Evolutionary conservation across 1,284 basidiomycete genomes (phyloP).

Genomic region (Puccinia horiana): DNA sequence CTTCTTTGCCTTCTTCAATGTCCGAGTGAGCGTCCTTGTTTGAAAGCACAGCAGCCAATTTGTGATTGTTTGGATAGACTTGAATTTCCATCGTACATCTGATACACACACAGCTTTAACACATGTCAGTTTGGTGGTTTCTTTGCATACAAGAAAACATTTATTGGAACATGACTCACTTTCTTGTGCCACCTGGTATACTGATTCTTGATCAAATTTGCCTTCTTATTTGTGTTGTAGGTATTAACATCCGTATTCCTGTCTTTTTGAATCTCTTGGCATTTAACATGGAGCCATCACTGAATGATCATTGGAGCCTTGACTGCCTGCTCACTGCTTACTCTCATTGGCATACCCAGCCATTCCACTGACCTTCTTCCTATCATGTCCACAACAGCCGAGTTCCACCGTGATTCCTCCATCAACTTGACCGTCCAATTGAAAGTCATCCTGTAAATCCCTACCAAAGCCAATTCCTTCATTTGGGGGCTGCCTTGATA

Average conservation of each 20-base stretch:
- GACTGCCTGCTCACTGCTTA: not conserved
- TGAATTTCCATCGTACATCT: not conserved
- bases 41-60: not conserved
- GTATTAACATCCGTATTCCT: not conserved
- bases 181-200: slow-evolving; percentile 6
- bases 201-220: not conserved
- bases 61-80: not conserved
- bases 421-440: not conserved
- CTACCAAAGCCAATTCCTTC: not conserved
- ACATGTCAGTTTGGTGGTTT: not conserved
- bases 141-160: not conserved
- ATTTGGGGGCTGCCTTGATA: not conserved
- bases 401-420: not conserved
- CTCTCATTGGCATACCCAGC: not conserved
- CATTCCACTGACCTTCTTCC: slow-evolving; percentile 2
- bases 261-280: not conserved
- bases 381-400: slow-evolving; percentile 9
- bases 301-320: slow-evolving; percentile 1
- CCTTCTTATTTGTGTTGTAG: not conserved
- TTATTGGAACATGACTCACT: not conserved
- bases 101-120: not conserved
- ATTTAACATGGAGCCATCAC: not conserved
- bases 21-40: not conserved
- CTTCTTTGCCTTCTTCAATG: not conserved
- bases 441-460: not conserved